These are phyloP conservation scores for Epicoccum nigrum DNA, from an alignment of 2,329 filamentous ascomycete species.

Conservation along the genomic window DNA sequence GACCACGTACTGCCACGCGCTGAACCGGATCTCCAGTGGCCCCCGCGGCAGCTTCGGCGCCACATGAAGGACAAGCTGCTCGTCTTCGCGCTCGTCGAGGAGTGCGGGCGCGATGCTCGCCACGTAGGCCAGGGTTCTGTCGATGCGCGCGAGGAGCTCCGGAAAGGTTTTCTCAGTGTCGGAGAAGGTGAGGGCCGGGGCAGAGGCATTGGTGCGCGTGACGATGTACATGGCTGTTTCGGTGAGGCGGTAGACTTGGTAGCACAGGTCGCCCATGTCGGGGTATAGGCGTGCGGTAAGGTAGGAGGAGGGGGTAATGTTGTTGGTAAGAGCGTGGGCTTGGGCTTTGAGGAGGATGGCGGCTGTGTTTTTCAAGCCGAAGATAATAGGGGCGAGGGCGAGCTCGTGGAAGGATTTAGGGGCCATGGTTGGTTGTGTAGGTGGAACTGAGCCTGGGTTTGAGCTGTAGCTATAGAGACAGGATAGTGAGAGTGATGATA, in stretches of 20 bases:
- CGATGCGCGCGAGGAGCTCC: conserved; percentile 56
- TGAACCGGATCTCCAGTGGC: conserved; percentile 48
- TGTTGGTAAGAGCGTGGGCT: conserved; percentile 47
- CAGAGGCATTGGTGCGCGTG: conserved; percentile 46
- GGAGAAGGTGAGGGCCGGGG: conserved; percentile 40
- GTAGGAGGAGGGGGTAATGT: conserved; percentile 45
- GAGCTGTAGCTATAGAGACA: no score
- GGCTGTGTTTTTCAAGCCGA: conserved; percentile 51
- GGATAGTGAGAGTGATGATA: no score
- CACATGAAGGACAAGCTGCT: conserved; percentile 47
- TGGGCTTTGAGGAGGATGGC: conserved; percentile 55
- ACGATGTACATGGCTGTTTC: conserved; percentile 52
- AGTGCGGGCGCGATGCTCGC: conserved; percentile 51
- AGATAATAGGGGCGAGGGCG: conserved; percentile 52
- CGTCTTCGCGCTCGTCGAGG: conserved; percentile 53
- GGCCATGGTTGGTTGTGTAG: conserved; percentile 18
- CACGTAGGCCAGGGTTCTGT: conserved; percentile 55
- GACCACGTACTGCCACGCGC: conserved; percentile 55
- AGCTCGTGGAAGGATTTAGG: conserved; percentile 40
- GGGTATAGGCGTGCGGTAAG: conserved; percentile 52
- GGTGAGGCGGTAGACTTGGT: conserved; percentile 56
- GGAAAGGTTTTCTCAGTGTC: conserved; percentile 58
- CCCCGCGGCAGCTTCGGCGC: background rate
- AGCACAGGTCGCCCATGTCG: conserved; percentile 59
- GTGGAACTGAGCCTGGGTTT: background rate